These are phyloP conservation scores for Ophiobolus disseminans DNA, from an alignment of 2,329 filamentous ascomycete genomes.

Conservation along the genomic window DNA sequence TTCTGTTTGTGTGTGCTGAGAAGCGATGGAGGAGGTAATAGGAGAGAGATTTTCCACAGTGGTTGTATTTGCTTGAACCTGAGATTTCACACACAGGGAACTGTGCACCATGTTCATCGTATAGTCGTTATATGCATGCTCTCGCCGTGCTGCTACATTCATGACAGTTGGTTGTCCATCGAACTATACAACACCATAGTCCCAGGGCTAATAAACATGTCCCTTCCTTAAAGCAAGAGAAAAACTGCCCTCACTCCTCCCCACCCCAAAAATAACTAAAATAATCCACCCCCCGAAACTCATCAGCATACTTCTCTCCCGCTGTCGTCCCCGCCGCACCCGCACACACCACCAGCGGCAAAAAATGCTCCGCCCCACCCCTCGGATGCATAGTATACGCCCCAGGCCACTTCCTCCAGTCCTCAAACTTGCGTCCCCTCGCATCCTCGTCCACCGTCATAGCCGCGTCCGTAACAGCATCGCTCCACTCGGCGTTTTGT, in stretches of 20 bases:
- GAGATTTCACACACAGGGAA: too few relatives aligned
- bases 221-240: too few relatives aligned
- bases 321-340: constrained; percentile 56
- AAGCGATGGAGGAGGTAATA: too few relatives aligned
- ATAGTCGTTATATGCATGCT: too few relatives aligned
- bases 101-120: too few relatives aligned
- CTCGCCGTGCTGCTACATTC: too few relatives aligned
- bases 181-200: too few relatives aligned
- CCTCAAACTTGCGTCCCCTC: constrained; percentile 51
- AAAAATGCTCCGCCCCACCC: constrained; percentile 64
- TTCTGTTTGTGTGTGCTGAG: too few relatives aligned
- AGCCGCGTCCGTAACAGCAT: constrained; percentile 53
- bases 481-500: constrained; percentile 55
- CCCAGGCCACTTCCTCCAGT: constrained; percentile 59
- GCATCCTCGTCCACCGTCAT: constrained; percentile 42
- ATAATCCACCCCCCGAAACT: constrained; percentile 59
- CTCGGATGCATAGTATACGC: constrained; percentile 63
- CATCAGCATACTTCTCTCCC: constrained; percentile 58
- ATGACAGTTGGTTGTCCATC: too few relatives aligned
- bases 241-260: constrained; percentile 13
- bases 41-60: too few relatives aligned
- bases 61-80: too few relatives aligned
- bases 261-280: constrained; percentile 64
- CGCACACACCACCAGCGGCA: constrained; percentile 65
- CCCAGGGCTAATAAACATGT: too few relatives aligned